Conservation (phyloP, 2,329 filamentous ascomycete genomes). For the Amphichorda felina region DNA sequence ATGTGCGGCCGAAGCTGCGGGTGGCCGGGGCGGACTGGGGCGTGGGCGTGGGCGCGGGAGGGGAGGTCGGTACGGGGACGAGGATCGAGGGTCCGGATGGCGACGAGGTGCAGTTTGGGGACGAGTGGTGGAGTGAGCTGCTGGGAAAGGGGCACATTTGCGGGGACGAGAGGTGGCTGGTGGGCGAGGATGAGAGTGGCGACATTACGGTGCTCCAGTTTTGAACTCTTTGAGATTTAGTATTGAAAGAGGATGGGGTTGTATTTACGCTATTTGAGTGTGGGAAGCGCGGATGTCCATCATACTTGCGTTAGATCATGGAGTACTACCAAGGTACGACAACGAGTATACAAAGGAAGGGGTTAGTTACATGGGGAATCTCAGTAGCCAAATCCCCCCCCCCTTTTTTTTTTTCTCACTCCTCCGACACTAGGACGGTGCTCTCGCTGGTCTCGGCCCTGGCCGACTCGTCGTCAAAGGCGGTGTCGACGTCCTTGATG, state of each 20-base stretch:
- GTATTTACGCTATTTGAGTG: too few relatives aligned
- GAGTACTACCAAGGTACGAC: too few relatives aligned
- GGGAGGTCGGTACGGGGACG: conserved; percentile 5
- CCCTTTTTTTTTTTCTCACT: background rate
- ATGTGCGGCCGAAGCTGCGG: conserved; percentile 25
- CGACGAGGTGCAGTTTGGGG: conserved; percentile 26
- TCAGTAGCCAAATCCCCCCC: too few relatives aligned
- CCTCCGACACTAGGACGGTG: conserved; percentile 21
- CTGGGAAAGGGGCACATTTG: conserved; percentile 39
- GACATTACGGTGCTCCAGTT: conserved; percentile 43
- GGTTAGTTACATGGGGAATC: too few relatives aligned
- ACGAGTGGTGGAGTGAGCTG: conserved; percentile 34
- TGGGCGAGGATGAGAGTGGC: conserved; percentile 41
- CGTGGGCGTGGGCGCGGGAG: too few relatives aligned
- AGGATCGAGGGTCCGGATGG: conserved; percentile 7
- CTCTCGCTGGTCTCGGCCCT: conserved; percentile 19
- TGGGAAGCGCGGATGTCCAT: too few relatives aligned
- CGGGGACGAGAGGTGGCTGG: conserved; percentile 49
- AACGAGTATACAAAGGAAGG: too few relatives aligned
- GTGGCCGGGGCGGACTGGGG: conserved; percentile 13
- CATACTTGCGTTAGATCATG: too few relatives aligned
- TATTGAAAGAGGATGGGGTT: too few relatives aligned
- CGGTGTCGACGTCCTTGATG: conserved; percentile 28
- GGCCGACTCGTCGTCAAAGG: conserved; percentile 16
- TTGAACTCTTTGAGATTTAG: conserved; percentile 14